Evolutionary conservation across 1,284 basidiomycete genomes (phyloP).

Genomic region (Somion occarium): DNA sequence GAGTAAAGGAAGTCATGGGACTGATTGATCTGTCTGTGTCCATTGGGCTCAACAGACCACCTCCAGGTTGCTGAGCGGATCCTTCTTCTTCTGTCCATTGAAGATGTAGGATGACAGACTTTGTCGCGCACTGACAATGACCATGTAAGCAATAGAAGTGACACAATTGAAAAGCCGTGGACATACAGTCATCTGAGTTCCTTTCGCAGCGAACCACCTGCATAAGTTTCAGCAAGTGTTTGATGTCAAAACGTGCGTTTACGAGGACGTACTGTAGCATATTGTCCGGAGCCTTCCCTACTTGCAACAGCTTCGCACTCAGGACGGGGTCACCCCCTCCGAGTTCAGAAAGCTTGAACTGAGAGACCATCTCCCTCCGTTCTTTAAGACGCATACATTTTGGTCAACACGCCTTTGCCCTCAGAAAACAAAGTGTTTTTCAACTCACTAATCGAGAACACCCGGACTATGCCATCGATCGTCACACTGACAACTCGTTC

Average conservation of each 20-base stretch:
- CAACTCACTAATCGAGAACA: slow-evolving; percentile 84
- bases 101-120: slow-evolving; percentile 81
- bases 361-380: slow-evolving; percentile 83
- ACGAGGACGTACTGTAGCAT: slow-evolving; percentile 66
- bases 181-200: slow-evolving; percentile 82
- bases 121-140: slow-evolving; percentile 75
- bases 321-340: slow-evolving; percentile 63
- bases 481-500: slow-evolving; percentile 85
- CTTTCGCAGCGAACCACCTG: slow-evolving; percentile 88
- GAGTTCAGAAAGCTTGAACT: slow-evolving; percentile 82
- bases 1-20: slow-evolving; percentile 20
- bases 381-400: slow-evolving; percentile 31
- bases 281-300: slow-evolving; percentile 75
- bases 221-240: slow-evolving; percentile 8
- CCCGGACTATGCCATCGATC: slow-evolving; percentile 87
- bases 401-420: background rate
- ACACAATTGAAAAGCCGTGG: background rate
- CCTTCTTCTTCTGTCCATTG: slow-evolving; percentile 78
- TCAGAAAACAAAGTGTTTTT: background rate
- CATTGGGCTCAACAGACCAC: slow-evolving; percentile 11
- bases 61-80: slow-evolving; percentile 14
- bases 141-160: background rate
- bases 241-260: background rate
- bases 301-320: slow-evolving; percentile 63
- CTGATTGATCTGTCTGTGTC: slow-evolving; percentile 17